Percentiles rank a stretch among this genome's conserved stretches.
Evolutionary conservation across 768 basidiomycete genomes (phyloP).

Genomic region (Pleurotus giganteus): DNA sequence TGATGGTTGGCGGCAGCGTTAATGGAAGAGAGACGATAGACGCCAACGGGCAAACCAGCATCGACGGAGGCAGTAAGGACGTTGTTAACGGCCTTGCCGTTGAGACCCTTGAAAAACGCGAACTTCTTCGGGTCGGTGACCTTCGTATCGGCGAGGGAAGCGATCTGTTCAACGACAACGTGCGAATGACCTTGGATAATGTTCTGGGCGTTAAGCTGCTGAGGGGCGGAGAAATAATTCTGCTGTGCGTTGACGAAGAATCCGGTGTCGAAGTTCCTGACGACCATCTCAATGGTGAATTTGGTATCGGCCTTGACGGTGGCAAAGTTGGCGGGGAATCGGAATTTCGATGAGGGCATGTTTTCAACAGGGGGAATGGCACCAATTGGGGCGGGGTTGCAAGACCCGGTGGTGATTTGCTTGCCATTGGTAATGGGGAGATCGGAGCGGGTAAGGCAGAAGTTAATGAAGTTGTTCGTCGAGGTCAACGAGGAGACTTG

Average conservation of each 20-base stretch:
- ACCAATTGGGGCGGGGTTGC: constrained; percentile 54
- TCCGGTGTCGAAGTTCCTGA: constrained; percentile 39
- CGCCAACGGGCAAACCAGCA: constrained; percentile 52
- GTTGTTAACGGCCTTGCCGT: constrained; percentile 48
- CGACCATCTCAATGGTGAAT: constrained; percentile 40
- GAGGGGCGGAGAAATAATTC: constrained; percentile 51
- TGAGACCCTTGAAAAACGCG: constrained; percentile 64
- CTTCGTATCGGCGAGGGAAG: constrained; percentile 37
- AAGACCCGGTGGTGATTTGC: constrained; percentile 45
- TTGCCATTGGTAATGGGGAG: constrained; percentile 51
- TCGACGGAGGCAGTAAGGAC: constrained; percentile 43
- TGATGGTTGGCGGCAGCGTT: constrained; percentile 49
- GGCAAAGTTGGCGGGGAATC: constrained; percentile 37
- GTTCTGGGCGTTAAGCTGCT: constrained; percentile 41
- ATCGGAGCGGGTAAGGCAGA: constrained; percentile 38
- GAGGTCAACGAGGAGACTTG: constrained; percentile 53
- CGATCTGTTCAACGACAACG: constrained; percentile 49
- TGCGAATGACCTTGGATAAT: constrained; percentile 54
- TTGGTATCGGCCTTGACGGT: constrained; percentile 34
- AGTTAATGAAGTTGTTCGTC: constrained; percentile 68
- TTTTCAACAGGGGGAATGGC: constrained; percentile 38
- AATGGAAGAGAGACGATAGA: constrained; percentile 57
- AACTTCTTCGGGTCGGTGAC: constrained; percentile 50
- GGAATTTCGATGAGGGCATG: constrained; percentile 50
- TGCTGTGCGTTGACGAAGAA: constrained; percentile 49